Evolutionary conservation across 2,329 filamentous ascomycete genomes (phyloP).

Genomic region (Aspergillus thermomutatus): DNA sequence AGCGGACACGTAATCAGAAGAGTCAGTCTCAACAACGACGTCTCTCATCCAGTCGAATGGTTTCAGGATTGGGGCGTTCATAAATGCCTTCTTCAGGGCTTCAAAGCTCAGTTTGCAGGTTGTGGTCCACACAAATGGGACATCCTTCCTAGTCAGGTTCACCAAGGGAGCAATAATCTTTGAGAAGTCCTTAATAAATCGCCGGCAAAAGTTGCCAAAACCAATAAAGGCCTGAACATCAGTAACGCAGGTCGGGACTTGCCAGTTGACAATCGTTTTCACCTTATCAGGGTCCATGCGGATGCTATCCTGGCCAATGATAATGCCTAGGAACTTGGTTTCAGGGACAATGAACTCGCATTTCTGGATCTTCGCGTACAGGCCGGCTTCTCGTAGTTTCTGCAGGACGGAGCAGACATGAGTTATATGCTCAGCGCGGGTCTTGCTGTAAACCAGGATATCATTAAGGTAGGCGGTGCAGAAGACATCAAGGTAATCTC

Average conservation of each 20-base stretch:
- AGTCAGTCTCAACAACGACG: slow-evolving; percentile 21
- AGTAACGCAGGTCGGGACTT: neutral
- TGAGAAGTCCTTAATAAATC: slow-evolving; percentile 25
- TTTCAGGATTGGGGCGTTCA: slow-evolving; percentile 11
- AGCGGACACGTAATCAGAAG: slow-evolving; percentile 13
- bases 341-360: slow-evolving; percentile 8
- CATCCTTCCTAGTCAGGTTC: slow-evolving; percentile 12
- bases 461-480: slow-evolving; percentile 13
- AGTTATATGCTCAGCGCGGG: neutral
- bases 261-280: slow-evolving; percentile 18
- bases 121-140: slow-evolving; percentile 1
- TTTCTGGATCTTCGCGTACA: slow-evolving; percentile 12
- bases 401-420: slow-evolving; percentile 8
- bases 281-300: slow-evolving; percentile 17
- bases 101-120: slow-evolving; percentile 13
- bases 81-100: slow-evolving; percentile 15
- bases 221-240: slow-evolving; percentile 26
- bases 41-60: slow-evolving; percentile 15
- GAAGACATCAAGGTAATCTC: slow-evolving; percentile 9
- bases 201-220: slow-evolving; percentile 32
- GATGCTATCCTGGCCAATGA: slow-evolving; percentile 10
- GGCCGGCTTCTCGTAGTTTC: neutral
- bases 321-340: slow-evolving; percentile 14
- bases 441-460: slow-evolving; percentile 13
- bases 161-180: slow-evolving; percentile 14